Evolutionary conservation across 2,329 filamentous ascomycete species (phyloP), one percentile per base, ranked within the genome.

Genomic region (Penicillium crustosum): DNA sequence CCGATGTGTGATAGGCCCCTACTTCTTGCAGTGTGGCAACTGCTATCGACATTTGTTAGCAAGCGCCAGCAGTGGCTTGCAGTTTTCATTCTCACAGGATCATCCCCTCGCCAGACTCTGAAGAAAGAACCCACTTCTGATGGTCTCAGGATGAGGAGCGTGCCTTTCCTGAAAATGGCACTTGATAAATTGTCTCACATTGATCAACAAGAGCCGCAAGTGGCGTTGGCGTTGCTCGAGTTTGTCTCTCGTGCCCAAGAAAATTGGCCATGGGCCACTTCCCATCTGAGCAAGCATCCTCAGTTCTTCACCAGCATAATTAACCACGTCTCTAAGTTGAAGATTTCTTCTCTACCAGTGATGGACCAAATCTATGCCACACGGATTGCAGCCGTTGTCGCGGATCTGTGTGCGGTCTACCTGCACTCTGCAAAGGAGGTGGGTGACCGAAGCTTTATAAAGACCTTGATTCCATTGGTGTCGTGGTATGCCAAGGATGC

Each of bases 41-140:
- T 99, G 68, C 86, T 97, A 53, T 90, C 93, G 2, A 87, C 89
- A 3, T 88, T 97, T 47, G 85, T 99, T 59, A 89, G 89, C 64
- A 93, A 91, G 71, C 88, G 91, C 61, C 94, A 99, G 72, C 93
- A 96, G 70, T 97, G 93, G 90, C 90, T 99, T 79, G 91, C 93
- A 0, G 91, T 96, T 61, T 96, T 93, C 70, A 82, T 99, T 9
- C 85, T 97, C 39, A 97, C 92, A 7, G 94, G 93, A 23, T 89
- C 87, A 69, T 91, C 91, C 0, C 92, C 93, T 4, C 86, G 90
- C 61, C 87, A 94, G 65, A 84, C 89, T 6, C 78, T 91, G 68
- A 86, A 86, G 56, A 70, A 71, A 45, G 59, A 66, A 43, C 81
- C 80, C 44, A 73, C 73, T 47, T 75, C 79, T 47, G 83, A 83